Conservation (phyloP, 1,139 yeast species). For the Hanseniaspora sp. region DNA sequence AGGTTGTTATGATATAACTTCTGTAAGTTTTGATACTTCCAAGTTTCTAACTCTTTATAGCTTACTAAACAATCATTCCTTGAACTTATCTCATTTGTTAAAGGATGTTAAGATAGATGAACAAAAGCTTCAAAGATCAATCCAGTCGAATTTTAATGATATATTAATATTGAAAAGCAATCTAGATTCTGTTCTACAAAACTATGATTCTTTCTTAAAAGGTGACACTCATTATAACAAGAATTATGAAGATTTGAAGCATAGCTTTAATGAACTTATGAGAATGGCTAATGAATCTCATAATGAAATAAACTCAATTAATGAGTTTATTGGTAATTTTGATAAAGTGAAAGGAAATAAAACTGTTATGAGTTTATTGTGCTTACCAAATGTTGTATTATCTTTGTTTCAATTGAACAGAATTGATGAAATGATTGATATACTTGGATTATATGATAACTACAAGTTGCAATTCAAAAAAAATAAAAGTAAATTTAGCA, state of each 20-base stretch:
- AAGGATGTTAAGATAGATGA: background rate
- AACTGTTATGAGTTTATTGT: background rate
- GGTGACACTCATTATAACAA: constrained; percentile 1
- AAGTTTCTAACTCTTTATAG: background rate
- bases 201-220: background rate
- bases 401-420: background rate
- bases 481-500: background rate
- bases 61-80: background rate
- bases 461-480: background rate
- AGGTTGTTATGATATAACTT: background rate
- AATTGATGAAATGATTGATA: constrained; percentile 2
- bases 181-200: constrained; percentile 5
- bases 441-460: background rate
- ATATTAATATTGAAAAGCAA: constrained; percentile 6
- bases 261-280: background rate
- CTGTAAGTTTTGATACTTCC: background rate
- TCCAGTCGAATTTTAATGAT: constrained; percentile 7
- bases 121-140: background rate
- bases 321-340: background rate
- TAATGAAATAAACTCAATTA: background rate
- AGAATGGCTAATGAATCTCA: background rate
- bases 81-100: background rate
- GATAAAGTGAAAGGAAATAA: constrained; percentile 1
- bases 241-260: background rate
- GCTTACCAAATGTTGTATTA: constrained; percentile 2